Conservation (phyloP, 352 stramenopile species). For the Pythium dissimile region DNA sequence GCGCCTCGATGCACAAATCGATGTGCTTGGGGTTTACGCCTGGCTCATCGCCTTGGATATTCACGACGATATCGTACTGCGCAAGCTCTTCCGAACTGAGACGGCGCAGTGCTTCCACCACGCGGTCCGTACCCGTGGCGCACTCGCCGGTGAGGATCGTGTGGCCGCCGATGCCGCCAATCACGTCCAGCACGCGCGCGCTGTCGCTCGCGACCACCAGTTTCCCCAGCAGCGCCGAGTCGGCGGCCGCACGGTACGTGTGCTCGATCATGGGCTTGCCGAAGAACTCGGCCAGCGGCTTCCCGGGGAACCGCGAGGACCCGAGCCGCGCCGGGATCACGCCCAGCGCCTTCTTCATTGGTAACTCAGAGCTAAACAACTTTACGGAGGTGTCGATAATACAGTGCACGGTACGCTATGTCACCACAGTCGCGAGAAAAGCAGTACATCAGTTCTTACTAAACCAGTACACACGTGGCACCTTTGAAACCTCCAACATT, state of each 20-base stretch:
- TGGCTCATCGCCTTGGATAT: conserved; percentile 83
- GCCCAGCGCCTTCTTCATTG: conserved; percentile 57
- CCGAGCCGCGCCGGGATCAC: conserved; percentile 76
- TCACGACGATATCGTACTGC: conserved; percentile 75
- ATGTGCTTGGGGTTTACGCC: conserved; percentile 78
- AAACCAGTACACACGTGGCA: conserved; percentile 4
- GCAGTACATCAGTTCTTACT: not conserved
- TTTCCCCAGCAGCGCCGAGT: conserved; percentile 50
- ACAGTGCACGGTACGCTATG: too few species aligned
- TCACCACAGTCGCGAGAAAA: too few species aligned
- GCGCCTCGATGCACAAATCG: conserved; percentile 55
- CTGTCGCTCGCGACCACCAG: conserved; percentile 84
- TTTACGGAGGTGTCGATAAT: too few species aligned
- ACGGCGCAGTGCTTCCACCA: conserved; percentile 54
- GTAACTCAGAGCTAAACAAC: too few species aligned
- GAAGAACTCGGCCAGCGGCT: conserved; percentile 76
- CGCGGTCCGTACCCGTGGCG: conserved; percentile 69
- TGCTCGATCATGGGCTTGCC: conserved; percentile 84
- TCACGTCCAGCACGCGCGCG: conserved; percentile 42
- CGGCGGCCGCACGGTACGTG: conserved; percentile 58
- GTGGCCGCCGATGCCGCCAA: conserved; percentile 35
- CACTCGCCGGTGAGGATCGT: conserved; percentile 67
- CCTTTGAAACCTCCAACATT: not conserved
- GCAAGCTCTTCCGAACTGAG: conserved; percentile 39
- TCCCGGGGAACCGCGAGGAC: conserved; percentile 74